These are phyloP conservation scores for Yarrowia porcina DNA, from an alignment of 805 yeast genomes.

Conservation along the genomic window DNA sequence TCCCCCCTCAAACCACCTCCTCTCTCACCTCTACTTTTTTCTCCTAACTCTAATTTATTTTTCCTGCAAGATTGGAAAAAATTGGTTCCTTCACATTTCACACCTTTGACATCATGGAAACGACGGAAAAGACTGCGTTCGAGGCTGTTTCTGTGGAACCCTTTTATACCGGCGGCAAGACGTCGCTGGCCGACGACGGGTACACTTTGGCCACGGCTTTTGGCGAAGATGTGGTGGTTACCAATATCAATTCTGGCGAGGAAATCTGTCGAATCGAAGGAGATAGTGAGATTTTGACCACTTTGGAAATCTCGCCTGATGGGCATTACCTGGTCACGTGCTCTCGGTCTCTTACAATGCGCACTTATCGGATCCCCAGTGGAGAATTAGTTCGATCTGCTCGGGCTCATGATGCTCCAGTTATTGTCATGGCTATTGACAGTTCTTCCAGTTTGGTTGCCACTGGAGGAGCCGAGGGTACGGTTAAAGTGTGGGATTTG, in stretches of 20 bases:
- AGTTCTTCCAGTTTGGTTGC: constrained; percentile 81
- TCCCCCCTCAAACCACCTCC: no score
- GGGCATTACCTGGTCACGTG: constrained; percentile 65
- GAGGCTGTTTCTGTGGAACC: constrained; percentile 61
- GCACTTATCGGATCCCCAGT: constrained; percentile 52
- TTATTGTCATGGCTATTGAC: constrained; percentile 74
- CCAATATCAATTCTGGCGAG: constrained; percentile 59
- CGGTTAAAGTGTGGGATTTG: constrained; percentile 86
- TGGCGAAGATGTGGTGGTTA: constrained; percentile 69
- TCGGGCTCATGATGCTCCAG: constrained; percentile 63
- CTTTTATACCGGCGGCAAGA: constrained; percentile 83
- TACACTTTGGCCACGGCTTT: constrained; percentile 71
- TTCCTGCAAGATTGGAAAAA: constrained; percentile 23
- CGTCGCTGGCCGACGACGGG: constrained; percentile 62
- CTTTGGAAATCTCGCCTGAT: constrained; percentile 72
- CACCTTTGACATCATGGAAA: not conserved
- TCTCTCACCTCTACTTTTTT: no score
- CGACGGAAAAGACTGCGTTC: constrained; percentile 41
- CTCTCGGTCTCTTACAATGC: constrained; percentile 79
- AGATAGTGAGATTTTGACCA: constrained; percentile 78
- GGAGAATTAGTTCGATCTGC: constrained; percentile 34
- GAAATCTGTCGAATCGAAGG: constrained; percentile 66
- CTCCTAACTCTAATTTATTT: no score
- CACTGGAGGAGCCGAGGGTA: constrained; percentile 94
- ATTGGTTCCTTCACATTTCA: not conserved